These are phyloP conservation scores for Stentor coeruleus DNA, from an alignment of 73 alveolate genomes.

Conservation along the genomic window DNA sequence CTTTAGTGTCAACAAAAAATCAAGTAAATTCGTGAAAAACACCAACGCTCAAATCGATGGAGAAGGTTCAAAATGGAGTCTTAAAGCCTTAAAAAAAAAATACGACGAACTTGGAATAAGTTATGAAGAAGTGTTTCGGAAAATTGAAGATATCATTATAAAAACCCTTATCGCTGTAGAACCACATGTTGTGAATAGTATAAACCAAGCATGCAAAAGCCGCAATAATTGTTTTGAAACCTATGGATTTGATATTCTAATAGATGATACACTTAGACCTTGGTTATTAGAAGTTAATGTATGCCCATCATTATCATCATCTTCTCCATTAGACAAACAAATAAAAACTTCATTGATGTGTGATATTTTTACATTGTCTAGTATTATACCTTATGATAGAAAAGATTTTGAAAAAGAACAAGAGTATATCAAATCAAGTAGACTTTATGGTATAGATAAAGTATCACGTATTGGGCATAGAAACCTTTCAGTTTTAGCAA, in stretches of 20 bases:
- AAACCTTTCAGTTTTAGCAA: slow-evolving; percentile 1
- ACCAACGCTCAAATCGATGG: slow-evolving; percentile 61
- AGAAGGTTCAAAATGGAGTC: slow-evolving; percentile 88
- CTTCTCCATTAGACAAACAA: slow-evolving; percentile 83
- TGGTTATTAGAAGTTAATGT: slow-evolving; percentile 94
- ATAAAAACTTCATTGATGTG: slow-evolving; percentile 77
- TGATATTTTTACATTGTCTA: slow-evolving; percentile 75
- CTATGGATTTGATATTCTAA: slow-evolving; percentile 89
- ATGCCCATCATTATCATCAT: slow-evolving; percentile 78
- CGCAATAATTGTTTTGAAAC: slow-evolving; percentile 80
- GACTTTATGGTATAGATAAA: slow-evolving; percentile 22
- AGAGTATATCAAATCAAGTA: not conserved
- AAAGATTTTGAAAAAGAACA: slow-evolving; percentile 35
- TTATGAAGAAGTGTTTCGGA: slow-evolving; percentile 43
- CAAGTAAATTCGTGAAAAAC: slow-evolving; percentile 76
- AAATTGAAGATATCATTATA: slow-evolving; percentile 67
- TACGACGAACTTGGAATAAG: slow-evolving; percentile 55
- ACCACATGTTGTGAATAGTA: slow-evolving; percentile 56
- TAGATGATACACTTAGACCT: slow-evolving; percentile 82
- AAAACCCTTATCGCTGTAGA: slow-evolving; percentile 71
- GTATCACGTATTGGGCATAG: not conserved
- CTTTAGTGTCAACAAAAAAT: slow-evolving; percentile 82
- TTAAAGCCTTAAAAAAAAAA: slow-evolving; percentile 50
- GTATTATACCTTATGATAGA: slow-evolving; percentile 82
- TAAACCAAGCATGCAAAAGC: slow-evolving; percentile 39